Percentiles rank a stretch among this genome's conserved stretches.
phyloP scores from a whole-genome alignment of 371 early-diverging fungal species.

The Syncephalastrum monosporum region DNA sequence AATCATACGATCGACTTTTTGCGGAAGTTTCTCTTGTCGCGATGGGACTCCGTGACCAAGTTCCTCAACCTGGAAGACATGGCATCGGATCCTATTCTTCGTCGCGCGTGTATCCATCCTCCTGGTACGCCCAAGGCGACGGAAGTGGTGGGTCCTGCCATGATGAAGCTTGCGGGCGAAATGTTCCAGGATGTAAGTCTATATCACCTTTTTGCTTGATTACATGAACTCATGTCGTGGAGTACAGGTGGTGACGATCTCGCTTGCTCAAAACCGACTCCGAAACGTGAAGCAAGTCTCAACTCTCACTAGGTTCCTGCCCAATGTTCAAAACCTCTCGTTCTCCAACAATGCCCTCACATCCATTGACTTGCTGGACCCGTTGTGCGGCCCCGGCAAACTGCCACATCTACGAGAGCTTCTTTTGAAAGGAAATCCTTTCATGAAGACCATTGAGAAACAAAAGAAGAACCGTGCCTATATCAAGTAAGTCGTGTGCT shows the following conservation, averaged over 20 bases:
- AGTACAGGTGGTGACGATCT: constrained; percentile 44
- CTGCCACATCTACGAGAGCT: constrained; percentile 50
- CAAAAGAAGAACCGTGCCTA: constrained; percentile 47
- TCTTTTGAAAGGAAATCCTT: constrained; percentile 52
- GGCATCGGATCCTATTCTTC: constrained; percentile 49
- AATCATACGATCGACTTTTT: constrained; percentile 38
- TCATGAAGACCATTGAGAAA: constrained; percentile 41
- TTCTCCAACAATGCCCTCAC: constrained; percentile 54
- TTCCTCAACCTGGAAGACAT: constrained; percentile 55
- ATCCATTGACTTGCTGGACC: constrained; percentile 46
- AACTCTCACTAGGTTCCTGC: constrained; percentile 49
- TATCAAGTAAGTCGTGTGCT: constrained; percentile 12
- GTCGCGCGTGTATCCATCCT: constrained; percentile 42
- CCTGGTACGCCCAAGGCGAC: constrained; percentile 40
- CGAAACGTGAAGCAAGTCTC: constrained; percentile 52
- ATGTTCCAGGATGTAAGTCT: constrained; percentile 44
- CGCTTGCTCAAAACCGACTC: constrained; percentile 50
- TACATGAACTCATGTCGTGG: neutral
- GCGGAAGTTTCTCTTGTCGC: constrained; percentile 43
- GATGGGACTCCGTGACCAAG: constrained; percentile 43
- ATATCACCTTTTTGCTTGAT: neutral
- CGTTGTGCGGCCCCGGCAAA: constrained; percentile 51
- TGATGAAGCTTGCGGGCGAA: constrained; percentile 65
- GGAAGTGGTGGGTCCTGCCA: constrained; percentile 56
- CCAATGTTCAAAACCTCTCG: constrained; percentile 55